A percentile compares a stretch with the other conserved stretches of the same genome.
Conservation (phyloP, 306 rosid genomes). For the Gynostemma pentaphyllum region DNA sequence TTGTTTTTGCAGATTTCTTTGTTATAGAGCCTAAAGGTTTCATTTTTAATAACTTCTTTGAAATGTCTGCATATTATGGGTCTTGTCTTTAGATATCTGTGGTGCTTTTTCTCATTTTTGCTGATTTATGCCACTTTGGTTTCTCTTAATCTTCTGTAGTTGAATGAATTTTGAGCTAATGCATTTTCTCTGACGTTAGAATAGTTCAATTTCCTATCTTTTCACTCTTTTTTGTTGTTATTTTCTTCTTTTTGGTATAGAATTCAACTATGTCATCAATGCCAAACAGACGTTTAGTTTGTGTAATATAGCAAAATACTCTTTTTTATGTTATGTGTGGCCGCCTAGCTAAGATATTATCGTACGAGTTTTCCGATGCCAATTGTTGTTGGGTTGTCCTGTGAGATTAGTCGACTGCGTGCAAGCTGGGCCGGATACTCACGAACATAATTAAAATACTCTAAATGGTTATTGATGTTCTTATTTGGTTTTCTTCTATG, state of each 20-base stretch:
- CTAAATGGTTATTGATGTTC: neutral
- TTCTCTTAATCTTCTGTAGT: neutral
- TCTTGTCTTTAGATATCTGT: neutral
- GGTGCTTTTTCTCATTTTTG: neutral
- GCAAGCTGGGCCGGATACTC: too few species aligned
- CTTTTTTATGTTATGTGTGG: neutral
- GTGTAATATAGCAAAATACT: neutral
- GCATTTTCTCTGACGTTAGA: too few species aligned
- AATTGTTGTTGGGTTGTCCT: too few species aligned
- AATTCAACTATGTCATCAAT: neutral
- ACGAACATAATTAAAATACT: too few species aligned
- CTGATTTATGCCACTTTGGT: neutral
- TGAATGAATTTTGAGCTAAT: neutral
- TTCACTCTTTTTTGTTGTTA: neutral
- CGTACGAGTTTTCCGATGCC: too few species aligned
- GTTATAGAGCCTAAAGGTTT: neutral
- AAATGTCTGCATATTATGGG: neutral
- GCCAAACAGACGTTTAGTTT: neutral
- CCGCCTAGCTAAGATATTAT: too few species aligned
- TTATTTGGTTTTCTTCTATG: neutral
- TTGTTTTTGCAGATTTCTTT: conserved; percentile 5
- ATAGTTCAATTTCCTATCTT: neutral
- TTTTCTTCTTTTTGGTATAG: neutral
- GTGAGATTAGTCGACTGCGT: too few species aligned
- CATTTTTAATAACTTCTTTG: conserved; percentile 1